Percentiles rank a stretch among this genome's conserved stretches.
Conservation (phyloP, 192 early-diverging fungal species). For the Ramicandelaber brevisporus region DNA sequence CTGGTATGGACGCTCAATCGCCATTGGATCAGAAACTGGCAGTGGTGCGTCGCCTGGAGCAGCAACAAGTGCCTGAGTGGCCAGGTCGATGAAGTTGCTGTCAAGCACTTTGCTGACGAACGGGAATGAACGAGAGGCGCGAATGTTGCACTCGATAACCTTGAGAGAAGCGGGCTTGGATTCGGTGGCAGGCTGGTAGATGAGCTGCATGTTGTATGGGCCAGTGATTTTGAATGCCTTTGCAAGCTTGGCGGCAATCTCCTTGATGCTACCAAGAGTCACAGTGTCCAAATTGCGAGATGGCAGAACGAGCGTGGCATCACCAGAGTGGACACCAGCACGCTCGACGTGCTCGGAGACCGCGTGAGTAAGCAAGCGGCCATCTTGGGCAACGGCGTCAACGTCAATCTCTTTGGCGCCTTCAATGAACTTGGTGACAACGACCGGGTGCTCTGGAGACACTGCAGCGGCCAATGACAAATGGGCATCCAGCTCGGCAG, state of each 20-base stretch:
- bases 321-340: slow-evolving; percentile 93
- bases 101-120: slow-evolving; percentile 91
- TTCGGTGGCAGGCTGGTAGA: slow-evolving; percentile 21
- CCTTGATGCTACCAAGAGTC: slow-evolving; percentile 34
- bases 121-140: slow-evolving; percentile 92
- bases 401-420: slow-evolving; percentile 89
- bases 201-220: slow-evolving; percentile 98
- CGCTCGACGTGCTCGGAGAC: slow-evolving; percentile 93
- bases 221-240: slow-evolving; percentile 85
- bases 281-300: slow-evolving; percentile 23
- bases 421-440: slow-evolving; percentile 89
- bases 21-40: slow-evolving; percentile 9
- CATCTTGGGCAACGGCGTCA: slow-evolving; percentile 72
- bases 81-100: slow-evolving; percentile 74
- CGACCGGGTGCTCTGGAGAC: slow-evolving; percentile 85
- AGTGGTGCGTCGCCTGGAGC: slow-evolving; percentile 26
- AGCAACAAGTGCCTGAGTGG: slow-evolving; percentile 55
- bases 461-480: slow-evolving; percentile 63
- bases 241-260: slow-evolving; percentile 67
- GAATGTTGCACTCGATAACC: slow-evolving; percentile 96
- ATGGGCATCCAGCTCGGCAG: slow-evolving; percentile 35
- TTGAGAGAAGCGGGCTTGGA: slow-evolving; percentile 37
- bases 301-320: slow-evolving; percentile 80
- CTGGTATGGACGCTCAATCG: slow-evolving; percentile 36
- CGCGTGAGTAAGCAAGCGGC: slow-evolving; percentile 61